These are phyloP conservation scores for Ogataea nitratoaversa DNA, from an alignment of 805 yeast genomes.

Conservation along the genomic window DNA sequence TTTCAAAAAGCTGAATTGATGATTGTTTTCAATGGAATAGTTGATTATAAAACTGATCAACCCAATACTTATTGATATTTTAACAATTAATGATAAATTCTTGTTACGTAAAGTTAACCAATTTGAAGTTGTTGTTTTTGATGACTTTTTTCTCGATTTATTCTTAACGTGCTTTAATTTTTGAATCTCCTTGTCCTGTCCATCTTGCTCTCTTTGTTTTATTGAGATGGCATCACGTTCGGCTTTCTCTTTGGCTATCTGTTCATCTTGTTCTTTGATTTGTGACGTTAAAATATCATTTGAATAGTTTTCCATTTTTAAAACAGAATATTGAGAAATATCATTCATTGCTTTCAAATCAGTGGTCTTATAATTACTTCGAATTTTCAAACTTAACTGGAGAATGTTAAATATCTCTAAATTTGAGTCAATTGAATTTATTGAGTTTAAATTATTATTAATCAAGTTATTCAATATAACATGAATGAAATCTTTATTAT, in stretches of 20 bases:
- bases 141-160: neutral
- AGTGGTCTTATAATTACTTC: slow-evolving; percentile 9
- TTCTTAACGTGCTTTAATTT: too few species aligned
- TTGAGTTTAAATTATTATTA: slow-evolving; percentile 21
- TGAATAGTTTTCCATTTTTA: slow-evolving; percentile 12
- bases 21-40: slow-evolving; percentile 7
- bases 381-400: slow-evolving; percentile 15
- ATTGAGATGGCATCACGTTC: neutral
- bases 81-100: slow-evolving; percentile 15
- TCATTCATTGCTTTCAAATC: slow-evolving; percentile 1
- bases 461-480: slow-evolving; percentile 25
- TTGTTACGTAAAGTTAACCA: slow-evolving; percentile 11
- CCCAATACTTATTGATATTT: slow-evolving; percentile 18
- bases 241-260: slow-evolving; percentile 3
- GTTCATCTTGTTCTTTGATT: slow-evolving; percentile 9
- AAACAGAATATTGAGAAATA: slow-evolving; percentile 20
- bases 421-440: slow-evolving; percentile 19
- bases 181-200: too few species aligned
- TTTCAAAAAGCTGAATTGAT: slow-evolving; percentile 5
- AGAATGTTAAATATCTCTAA: slow-evolving; percentile 24
- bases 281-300: slow-evolving; percentile 14
- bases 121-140: slow-evolving; percentile 1
- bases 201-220: slow-evolving; percentile 4
- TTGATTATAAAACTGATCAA: slow-evolving; percentile 14
- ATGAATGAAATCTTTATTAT: slow-evolving; percentile 26